Evolutionary conservation across 2,329 filamentous ascomycete species (phyloP).

Genomic region (Cercospora citrullina): DNA sequence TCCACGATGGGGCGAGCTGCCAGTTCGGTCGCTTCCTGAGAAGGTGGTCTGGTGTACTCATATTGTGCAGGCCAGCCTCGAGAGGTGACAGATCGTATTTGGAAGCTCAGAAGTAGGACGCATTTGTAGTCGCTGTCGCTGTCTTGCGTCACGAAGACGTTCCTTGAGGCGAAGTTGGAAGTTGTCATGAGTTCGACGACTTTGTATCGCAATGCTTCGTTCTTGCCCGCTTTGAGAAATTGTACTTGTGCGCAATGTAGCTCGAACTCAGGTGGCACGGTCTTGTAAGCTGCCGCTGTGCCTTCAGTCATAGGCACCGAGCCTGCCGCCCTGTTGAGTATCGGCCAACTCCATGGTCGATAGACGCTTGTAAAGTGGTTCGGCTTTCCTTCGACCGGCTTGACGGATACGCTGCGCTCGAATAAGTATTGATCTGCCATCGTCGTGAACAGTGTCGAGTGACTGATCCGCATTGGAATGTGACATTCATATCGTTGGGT

Average conservation of each 20-base stretch:
- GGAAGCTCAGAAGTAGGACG: neutral
- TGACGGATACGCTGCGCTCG: neutral
- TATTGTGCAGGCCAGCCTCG: neutral
- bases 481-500: no score
- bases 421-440: neutral
- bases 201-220: neutral
- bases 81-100: neutral
- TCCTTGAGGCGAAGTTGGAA: constrained; percentile 1
- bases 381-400: neutral
- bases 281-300: constrained; percentile 8
- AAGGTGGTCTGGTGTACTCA: neutral
- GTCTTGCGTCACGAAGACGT: neutral
- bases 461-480: no score
- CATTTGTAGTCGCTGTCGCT: neutral
- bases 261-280: neutral
- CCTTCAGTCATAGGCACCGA: constrained; percentile 6
- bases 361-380: constrained; percentile 8
- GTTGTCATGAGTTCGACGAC: neutral
- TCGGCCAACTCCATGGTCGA: constrained; percentile 8
- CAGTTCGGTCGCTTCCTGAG: neutral
- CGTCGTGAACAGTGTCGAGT: neutral
- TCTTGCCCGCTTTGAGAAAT: constrained; percentile 5
- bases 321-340: neutral
- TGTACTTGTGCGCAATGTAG: constrained; percentile 7
- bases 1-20: neutral